Conservation (phyloP, 331 rosid species). For the Quercus tomentella region DNA sequence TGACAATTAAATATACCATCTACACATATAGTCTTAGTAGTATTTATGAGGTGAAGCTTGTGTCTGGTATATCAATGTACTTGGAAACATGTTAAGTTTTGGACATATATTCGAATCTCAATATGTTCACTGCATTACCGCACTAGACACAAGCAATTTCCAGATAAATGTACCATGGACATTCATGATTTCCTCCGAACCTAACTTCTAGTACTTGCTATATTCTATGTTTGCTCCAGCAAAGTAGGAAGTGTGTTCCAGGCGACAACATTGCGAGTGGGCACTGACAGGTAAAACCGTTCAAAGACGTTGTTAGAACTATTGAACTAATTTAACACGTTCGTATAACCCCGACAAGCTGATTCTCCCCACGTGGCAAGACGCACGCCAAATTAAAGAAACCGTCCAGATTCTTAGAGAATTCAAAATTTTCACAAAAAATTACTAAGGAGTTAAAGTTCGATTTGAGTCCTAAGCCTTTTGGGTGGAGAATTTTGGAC, state of each 20-base stretch:
- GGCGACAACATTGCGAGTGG: not conserved
- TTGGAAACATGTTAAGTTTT: too few species aligned
- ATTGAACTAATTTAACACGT: not conserved
- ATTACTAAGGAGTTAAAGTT: not conserved
- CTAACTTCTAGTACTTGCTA: too few species aligned
- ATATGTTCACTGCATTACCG: too few species aligned
- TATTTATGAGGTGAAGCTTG: too few species aligned
- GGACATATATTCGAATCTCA: too few species aligned
- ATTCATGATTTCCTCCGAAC: too few species aligned
- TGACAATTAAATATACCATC: too few species aligned
- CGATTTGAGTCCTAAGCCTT: conserved; percentile 19
- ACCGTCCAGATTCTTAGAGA: not conserved
- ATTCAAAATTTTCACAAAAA: not conserved
- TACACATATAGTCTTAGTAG: too few species aligned
- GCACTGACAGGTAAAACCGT: not conserved
- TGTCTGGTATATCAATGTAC: accelerated
- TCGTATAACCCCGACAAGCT: not conserved
- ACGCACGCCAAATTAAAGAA: not conserved
- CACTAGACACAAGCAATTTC: too few species aligned
- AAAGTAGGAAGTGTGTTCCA: not conserved
- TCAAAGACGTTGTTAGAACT: not conserved
- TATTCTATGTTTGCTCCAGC: not conserved
- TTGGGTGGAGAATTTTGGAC: conserved; percentile 32
- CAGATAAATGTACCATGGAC: too few species aligned
- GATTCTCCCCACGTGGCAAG: not conserved